Evolutionary conservation across 768 basidiomycete species (phyloP), one percentile per base, ranked within the genome.

Genomic region (Rhodotorula kratochvilovae): DNA sequence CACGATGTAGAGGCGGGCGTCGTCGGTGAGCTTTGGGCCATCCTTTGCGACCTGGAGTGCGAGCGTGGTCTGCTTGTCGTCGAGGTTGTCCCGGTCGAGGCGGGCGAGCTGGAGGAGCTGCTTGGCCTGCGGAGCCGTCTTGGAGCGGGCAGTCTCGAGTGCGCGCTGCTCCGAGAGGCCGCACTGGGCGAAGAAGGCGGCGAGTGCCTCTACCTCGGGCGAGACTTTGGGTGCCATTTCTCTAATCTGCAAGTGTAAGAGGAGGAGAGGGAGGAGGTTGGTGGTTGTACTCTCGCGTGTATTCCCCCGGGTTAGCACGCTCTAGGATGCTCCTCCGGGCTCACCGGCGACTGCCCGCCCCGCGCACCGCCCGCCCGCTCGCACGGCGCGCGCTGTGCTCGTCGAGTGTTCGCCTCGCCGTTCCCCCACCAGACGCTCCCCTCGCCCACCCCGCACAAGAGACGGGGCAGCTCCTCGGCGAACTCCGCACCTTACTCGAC

Each of bases 1-100:
- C 48, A 91, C 83, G 27, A 89, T 81, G 80, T 87, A 91, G 56
- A 81, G 83, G 70, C 85, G 84, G 78, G 86, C 86, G n/a, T 81
- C 81, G 43, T 83, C 81, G 10, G 81, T 85, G 50, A 92, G 77
- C 2, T 29, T 35, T 1, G 36, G 5, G 21, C 61, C 63, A 29
- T 68, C 71, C 81, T 91, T 94, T 4, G 72, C 77, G 29, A 86
- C 82, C 13, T 70, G 65, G 33, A 75, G 62, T 8, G 39, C 61
- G 48, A 75, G 55, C 4, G 62, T 42, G 13, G 62, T 66, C 51
- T 69, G 68, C 63, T 72, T 72, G 66, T 72, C 71, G 31, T 61
- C 62, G 33, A 75, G 64, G 21, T 39, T 56, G 35, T 1, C 23
- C 10, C 31, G 1, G 39, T 61, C 66, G 54, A 70, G 31, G 29